A percentile compares a stretch with the other conserved stretches of the same genome.
These are phyloP conservation scores for Murraya koenigii DNA, from an alignment of 345 rosid species.

Conservation along the genomic window DNA sequence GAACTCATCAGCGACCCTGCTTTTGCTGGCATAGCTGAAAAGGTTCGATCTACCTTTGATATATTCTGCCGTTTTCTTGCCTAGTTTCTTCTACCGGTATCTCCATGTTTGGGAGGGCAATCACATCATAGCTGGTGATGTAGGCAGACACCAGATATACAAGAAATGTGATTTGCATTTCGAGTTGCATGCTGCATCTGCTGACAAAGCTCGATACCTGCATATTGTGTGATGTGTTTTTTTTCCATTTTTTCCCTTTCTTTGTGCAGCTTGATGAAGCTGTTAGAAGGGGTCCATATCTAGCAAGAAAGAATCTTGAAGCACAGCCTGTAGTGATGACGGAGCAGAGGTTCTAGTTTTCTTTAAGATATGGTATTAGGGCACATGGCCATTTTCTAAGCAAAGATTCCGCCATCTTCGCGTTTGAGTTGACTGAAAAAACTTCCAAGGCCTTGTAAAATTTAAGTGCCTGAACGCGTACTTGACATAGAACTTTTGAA, in stretches of 20 bases:
- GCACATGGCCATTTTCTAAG: neutral
- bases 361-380: neutral
- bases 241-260: neutral
- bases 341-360: conserved; percentile 62
- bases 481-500: neutral
- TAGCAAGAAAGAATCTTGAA: conserved; percentile 43
- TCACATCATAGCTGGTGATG: neutral
- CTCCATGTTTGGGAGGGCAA: neutral
- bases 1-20: conserved; percentile 59
- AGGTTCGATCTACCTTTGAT: conserved; percentile 41
- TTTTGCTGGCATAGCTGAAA: conserved; percentile 45
- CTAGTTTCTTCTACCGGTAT: neutral
- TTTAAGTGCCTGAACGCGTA: no score
- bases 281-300: conserved; percentile 75
- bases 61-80: neutral
- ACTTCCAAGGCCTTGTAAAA: neutral
- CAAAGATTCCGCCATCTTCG: neutral
- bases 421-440: neutral
- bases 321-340: conserved; percentile 76
- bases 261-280: conserved; percentile 76
- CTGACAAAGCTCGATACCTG: neutral
- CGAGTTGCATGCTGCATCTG: neutral
- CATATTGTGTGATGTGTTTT: no score
- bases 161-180: neutral
- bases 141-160: neutral